Conservation (phyloP, 305 asterid species). For the Rubia peregrina region DNA sequence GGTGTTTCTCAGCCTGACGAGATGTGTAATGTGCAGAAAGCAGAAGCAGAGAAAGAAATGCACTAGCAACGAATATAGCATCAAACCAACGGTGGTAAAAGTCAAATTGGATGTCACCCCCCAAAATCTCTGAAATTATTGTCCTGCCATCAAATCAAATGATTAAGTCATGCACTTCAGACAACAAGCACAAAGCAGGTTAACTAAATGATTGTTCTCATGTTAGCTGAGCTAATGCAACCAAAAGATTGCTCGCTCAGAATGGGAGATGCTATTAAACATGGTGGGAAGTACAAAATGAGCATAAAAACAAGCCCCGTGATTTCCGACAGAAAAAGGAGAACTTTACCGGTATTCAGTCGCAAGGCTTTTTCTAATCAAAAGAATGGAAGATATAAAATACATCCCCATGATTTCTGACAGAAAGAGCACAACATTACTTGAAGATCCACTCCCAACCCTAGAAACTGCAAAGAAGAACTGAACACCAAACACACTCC, state of each 20-base stretch:
- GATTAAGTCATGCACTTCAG: not conserved
- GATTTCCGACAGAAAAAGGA: too few relatives aligned
- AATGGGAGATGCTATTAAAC: not conserved
- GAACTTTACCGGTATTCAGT: conserved; percentile 83
- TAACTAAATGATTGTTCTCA: not conserved
- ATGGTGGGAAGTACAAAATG: too few relatives aligned
- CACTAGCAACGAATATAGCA: conserved; percentile 92
- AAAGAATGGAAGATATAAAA: conserved; percentile 80
- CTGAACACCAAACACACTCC: conserved; percentile 29
- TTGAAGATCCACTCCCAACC: conserved; percentile 99
- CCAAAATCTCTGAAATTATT: conserved; percentile 85
- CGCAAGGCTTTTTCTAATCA: conserved; percentile 94
- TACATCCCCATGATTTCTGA: conserved; percentile 99
- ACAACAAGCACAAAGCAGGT: not conserved
- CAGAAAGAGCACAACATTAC: conserved; percentile 95
- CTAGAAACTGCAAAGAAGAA: conserved; percentile 97
- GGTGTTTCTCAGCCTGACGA: conserved; percentile 92
- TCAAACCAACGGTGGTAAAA: conserved; percentile 97
- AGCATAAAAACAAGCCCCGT: too few relatives aligned
- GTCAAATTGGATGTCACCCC: conserved; percentile 89
- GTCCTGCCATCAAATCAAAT: conserved; percentile 37
- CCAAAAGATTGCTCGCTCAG: not conserved
- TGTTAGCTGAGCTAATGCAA: not conserved
- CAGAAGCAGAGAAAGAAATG: conserved; percentile 82
- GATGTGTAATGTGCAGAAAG: conserved; percentile 92